Percentiles rank a stretch among this genome's conserved stretches.
These are phyloP conservation scores for Pholiota adiposa DNA, from an alignment of 1,284 basidiomycete genomes.

Conservation along the genomic window DNA sequence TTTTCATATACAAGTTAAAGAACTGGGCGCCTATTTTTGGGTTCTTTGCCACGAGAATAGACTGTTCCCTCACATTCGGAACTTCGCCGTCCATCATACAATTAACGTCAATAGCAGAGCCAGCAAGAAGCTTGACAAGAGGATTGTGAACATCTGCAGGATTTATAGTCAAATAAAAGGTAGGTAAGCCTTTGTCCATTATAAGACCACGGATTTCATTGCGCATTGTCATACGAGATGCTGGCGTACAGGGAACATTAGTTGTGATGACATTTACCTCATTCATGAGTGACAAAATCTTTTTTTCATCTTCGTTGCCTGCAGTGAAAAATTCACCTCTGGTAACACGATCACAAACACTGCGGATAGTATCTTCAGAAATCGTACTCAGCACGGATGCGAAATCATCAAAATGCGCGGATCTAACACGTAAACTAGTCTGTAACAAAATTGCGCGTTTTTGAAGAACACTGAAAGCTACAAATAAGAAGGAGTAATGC, in stretches of 20 bases:
- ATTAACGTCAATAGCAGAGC: conserved; percentile 36
- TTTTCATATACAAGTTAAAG: conserved; percentile 42
- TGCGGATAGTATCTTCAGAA: conserved; percentile 21
- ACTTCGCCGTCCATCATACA: conserved; percentile 28
- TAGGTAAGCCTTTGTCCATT: conserved; percentile 23
- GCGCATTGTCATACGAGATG: conserved; percentile 29
- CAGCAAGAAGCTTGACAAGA: conserved; percentile 34
- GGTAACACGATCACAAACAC: conserved; percentile 25
- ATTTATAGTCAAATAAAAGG: conserved; percentile 45
- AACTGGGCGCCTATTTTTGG: conserved; percentile 39
- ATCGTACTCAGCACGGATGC: conserved; percentile 26
- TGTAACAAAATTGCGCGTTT: conserved; percentile 28
- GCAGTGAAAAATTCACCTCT: conserved; percentile 23
- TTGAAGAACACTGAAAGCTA: conserved; percentile 42
- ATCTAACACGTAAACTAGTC: conserved; percentile 32
- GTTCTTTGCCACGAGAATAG: conserved; percentile 37
- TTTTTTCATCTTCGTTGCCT: conserved; percentile 28
- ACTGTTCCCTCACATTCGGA: conserved; percentile 30
- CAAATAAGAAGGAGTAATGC: conserved; percentile 41
- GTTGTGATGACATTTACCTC: conserved; percentile 35
- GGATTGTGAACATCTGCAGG: conserved; percentile 44
- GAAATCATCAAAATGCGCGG: conserved; percentile 22
- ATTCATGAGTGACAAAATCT: conserved; percentile 34
- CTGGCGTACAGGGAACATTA: conserved; percentile 36
- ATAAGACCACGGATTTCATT: conserved; percentile 42